Conservation (phyloP, 2,329 filamentous ascomycete species). For the Nemania abortiva region DNA sequence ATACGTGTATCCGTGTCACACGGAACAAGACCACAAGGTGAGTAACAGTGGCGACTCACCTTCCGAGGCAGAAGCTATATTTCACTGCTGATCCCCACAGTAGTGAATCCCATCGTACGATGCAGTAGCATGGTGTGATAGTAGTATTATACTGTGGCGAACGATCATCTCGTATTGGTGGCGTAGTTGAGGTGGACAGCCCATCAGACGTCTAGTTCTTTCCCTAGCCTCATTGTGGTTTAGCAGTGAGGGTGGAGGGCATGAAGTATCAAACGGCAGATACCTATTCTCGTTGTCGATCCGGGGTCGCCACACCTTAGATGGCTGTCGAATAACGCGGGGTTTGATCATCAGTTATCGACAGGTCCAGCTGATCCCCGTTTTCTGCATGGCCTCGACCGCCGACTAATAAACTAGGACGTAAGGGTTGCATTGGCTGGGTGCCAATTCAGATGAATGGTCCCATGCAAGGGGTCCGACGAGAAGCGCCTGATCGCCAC, state of each 20-base stretch:
- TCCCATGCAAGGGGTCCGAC: slow-evolving; percentile 32
- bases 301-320: slow-evolving; percentile 31
- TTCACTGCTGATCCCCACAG: slow-evolving; percentile 13
- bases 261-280: slow-evolving; percentile 26
- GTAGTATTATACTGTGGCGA: slow-evolving; percentile 16
- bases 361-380: slow-evolving; percentile 30
- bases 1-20: slow-evolving; percentile 9
- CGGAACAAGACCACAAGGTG: not conserved
- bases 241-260: slow-evolving; percentile 8
- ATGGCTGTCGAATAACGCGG: slow-evolving; percentile 23
- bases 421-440: slow-evolving; percentile 29
- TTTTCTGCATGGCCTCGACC: slow-evolving; percentile 29
- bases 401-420: slow-evolving; percentile 21
- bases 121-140: slow-evolving; percentile 10
- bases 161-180: not conserved
- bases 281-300: slow-evolving; percentile 26
- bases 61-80: slow-evolving; percentile 5
- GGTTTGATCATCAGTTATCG: slow-evolving; percentile 36
- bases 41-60: slow-evolving; percentile 23
- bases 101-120: slow-evolving; percentile 21
- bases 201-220: slow-evolving; percentile 1
- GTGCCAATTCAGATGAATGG: slow-evolving; percentile 19
- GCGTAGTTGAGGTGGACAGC: slow-evolving; percentile 6
- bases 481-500: slow-evolving; percentile 31
- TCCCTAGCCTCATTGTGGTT: not conserved